Percentiles rank a stretch among this genome's conserved stretches.
These are phyloP conservation scores for Cyclospora cayetanensis DNA, from an alignment of 169 alveolate genomes.

Conservation along the genomic window DNA sequence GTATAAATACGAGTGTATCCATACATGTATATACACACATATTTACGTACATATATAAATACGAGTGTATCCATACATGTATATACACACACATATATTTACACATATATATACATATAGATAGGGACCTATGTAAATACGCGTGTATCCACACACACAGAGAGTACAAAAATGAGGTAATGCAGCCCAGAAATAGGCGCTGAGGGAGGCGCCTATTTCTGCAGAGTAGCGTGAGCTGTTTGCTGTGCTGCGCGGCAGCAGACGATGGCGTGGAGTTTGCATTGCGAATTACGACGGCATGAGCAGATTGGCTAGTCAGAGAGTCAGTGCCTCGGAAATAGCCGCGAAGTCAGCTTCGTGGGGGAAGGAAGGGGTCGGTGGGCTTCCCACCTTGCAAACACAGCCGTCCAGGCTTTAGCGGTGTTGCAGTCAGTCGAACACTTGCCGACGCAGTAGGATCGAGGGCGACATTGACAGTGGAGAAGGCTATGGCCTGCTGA, in stretches of 20 bases:
- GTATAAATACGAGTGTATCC: no score
- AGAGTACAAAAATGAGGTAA: background rate
- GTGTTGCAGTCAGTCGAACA: constrained; percentile 14
- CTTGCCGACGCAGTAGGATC: background rate
- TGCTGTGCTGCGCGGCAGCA: background rate
- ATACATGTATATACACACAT: no score
- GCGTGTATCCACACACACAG: no score
- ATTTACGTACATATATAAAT: no score
- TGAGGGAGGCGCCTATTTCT: background rate
- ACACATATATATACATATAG: no score
- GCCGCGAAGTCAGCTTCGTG: background rate
- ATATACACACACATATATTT: no score
- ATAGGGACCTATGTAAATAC: no score
- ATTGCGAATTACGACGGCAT: background rate
- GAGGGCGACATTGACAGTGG: background rate
- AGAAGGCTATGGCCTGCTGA: background rate
- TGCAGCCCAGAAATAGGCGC: background rate
- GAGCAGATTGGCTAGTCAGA: background rate
- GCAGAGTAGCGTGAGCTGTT: background rate
- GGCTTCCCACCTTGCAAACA: constrained; percentile 7
- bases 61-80: no score
- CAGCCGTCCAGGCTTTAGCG: constrained; percentile 31
- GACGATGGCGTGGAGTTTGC: background rate
- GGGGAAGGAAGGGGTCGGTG: background rate
- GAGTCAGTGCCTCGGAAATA: background rate